These are phyloP conservation scores for Iberis pinnata DNA, from an alignment of 345 rosid genomes.

Conservation along the genomic window DNA sequence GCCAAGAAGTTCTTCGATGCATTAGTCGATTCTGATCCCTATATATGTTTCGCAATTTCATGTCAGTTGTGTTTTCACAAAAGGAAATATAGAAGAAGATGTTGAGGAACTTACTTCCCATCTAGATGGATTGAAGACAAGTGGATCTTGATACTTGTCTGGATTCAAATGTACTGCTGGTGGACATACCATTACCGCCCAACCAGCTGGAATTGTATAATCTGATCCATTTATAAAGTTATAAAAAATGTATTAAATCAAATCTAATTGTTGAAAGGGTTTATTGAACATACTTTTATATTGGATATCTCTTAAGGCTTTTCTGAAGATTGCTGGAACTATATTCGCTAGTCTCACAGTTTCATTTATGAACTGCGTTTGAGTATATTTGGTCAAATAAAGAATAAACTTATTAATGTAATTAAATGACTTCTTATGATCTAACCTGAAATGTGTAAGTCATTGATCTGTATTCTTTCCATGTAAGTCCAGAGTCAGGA, in stretches of 20 bases:
- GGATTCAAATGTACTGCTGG: constrained; percentile 90
- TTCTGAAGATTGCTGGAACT: constrained; percentile 26
- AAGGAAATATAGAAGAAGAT: too few relatives aligned
- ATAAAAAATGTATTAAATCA: too few relatives aligned
- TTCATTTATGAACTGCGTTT: constrained; percentile 24
- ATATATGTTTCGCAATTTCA: too few relatives aligned
- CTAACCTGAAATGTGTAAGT: constrained; percentile 89
- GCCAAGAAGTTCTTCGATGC: too few relatives aligned
- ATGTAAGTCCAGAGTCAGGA: constrained; percentile 56
- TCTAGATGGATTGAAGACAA: constrained; percentile 76
- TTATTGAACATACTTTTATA: constrained; percentile 21
- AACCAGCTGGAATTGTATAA: constrained; percentile 77
- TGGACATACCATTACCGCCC: constrained; percentile 92
- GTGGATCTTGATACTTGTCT: constrained; percentile 59
- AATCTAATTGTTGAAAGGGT: too few relatives aligned
- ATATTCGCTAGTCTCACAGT: constrained; percentile 27
- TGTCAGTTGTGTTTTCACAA: too few relatives aligned
- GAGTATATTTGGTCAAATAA: background rate
- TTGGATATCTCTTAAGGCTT: constrained; percentile 20
- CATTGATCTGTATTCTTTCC: constrained; percentile 97
- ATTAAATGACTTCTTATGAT: too few relatives aligned
- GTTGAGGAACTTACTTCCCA: constrained; percentile 57
- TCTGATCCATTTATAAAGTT: constrained; percentile 37
- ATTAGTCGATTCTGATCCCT: too few relatives aligned
- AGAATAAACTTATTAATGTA: too few relatives aligned